Conservation (phyloP, 208 protist species). For the Wallacemonas sp. region DNA sequence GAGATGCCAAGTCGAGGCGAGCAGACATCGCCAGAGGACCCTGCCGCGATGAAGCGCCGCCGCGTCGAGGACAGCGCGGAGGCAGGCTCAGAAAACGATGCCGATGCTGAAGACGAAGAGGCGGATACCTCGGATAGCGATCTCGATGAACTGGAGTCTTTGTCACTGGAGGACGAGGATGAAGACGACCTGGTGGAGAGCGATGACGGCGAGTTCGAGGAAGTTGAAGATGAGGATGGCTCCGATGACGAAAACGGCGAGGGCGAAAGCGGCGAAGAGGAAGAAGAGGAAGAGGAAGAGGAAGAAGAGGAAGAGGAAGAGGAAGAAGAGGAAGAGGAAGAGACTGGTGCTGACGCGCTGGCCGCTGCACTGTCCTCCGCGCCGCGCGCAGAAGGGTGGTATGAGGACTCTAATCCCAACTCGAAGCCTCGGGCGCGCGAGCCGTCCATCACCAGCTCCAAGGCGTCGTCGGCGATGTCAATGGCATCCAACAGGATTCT, state of each 20-base stretch:
- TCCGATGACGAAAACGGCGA: conserved; percentile 26
- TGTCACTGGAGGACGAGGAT: conserved; percentile 17
- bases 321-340: conserved; percentile 27
- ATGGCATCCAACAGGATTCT: conserved; percentile 65
- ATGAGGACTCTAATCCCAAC: conserved; percentile 53
- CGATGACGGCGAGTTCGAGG: conserved; percentile 25
- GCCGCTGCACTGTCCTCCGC: conserved; percentile 22
- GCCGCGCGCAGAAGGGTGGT: conserved; percentile 46
- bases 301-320: conserved; percentile 32
- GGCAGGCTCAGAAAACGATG: neutral
- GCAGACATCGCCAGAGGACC: no score
- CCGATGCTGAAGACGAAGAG: conserved; percentile 9
- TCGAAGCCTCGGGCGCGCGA: conserved; percentile 16
- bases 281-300: conserved; percentile 25
- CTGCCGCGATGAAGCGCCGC: neutral
- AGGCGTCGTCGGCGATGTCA: conserved; percentile 30
- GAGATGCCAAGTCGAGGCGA: no score
- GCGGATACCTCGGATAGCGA: conserved; percentile 10
- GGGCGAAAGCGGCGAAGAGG: conserved; percentile 33
- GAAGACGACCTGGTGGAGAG: conserved; percentile 24
- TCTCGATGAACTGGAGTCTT: neutral
- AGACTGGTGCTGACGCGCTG: neutral
- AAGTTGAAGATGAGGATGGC: conserved; percentile 44
- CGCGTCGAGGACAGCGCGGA: conserved; percentile 7
- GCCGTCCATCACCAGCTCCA: conserved; percentile 37